A percentile compares a stretch with the other conserved stretches of the same genome.
Evolutionary conservation across 768 basidiomycete species (phyloP).

Genomic region (Mycena haematopus): DNA sequence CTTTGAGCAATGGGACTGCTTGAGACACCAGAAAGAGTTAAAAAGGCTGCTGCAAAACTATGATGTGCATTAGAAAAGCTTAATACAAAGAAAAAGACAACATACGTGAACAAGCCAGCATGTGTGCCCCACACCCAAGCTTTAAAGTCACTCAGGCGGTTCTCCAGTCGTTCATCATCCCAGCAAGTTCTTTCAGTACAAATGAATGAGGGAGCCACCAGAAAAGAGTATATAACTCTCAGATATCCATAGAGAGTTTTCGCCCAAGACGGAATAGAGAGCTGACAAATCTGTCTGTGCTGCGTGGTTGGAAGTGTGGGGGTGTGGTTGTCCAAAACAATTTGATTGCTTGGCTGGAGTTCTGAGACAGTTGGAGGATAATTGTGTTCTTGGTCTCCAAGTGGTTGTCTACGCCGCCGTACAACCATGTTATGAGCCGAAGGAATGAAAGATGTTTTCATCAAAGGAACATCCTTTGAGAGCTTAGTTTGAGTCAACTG

Average conservation of each 20-base stretch:
- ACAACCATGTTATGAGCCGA: not conserved
- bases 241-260: not conserved
- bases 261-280: not conserved
- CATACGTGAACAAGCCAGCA: not conserved
- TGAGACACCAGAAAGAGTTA: not conserved
- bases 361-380: not conserved
- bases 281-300: too few relatives aligned
- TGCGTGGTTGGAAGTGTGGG: too few relatives aligned
- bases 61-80: not conserved
- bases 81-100: not conserved
- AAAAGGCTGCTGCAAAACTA: not conserved
- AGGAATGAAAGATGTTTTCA: not conserved
- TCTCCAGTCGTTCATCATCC: not conserved
- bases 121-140: not conserved
- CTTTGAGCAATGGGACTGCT: constrained; percentile 3
- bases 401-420: not conserved
- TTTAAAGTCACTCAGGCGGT: not conserved
- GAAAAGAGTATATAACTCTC: not conserved
- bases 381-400: not conserved
- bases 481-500: not conserved
- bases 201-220: not conserved
- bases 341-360: not conserved
- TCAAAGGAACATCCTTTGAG: not conserved
- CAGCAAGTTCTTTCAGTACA: not conserved
- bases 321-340: too few relatives aligned